Conservation (phyloP, 139 green algal genomes). For the Asterochloris sp. region DNA sequence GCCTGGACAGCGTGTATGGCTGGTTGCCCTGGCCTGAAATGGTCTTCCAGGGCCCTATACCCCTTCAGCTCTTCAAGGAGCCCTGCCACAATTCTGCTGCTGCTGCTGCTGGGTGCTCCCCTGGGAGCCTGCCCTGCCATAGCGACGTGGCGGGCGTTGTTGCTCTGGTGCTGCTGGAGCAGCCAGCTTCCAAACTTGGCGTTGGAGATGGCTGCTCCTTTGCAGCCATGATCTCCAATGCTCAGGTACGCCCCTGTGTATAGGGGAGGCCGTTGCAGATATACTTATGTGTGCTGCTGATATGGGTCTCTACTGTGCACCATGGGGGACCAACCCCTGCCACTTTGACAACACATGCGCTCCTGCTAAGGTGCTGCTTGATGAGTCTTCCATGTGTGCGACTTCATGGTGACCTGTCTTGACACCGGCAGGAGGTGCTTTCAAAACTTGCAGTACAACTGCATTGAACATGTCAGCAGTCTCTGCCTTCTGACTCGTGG, state of each 20-base stretch:
- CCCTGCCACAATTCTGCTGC: neutral
- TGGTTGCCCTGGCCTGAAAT: slow-evolving; percentile 15
- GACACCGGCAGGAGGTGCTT: neutral
- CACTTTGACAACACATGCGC: too few species aligned
- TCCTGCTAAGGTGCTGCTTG: too few species aligned
- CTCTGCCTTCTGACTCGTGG: neutral
- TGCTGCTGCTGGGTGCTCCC: too few species aligned
- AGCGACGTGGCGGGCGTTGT: neutral
- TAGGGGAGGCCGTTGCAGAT: neutral
- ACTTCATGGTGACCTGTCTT: neutral
- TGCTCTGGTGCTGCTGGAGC: neutral
- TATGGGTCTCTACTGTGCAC: too few species aligned
- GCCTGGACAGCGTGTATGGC: slow-evolving; percentile 1
- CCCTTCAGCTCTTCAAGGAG: neutral
- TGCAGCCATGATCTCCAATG: slow-evolving; percentile 1
- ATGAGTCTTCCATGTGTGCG: too few species aligned
- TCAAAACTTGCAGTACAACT: neutral
- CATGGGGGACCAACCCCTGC: too few species aligned
- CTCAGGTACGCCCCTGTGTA: neutral
- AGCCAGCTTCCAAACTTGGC: neutral
- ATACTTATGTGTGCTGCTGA: neutral
- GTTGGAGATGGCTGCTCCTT: neutral
- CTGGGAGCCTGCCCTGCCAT: too few species aligned
- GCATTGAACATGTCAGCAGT: neutral
- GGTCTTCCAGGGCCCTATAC: neutral